Evolutionary conservation across 352 stramenopile species (phyloP).

Genomic region (Poterioochromonas sp.): DNA sequence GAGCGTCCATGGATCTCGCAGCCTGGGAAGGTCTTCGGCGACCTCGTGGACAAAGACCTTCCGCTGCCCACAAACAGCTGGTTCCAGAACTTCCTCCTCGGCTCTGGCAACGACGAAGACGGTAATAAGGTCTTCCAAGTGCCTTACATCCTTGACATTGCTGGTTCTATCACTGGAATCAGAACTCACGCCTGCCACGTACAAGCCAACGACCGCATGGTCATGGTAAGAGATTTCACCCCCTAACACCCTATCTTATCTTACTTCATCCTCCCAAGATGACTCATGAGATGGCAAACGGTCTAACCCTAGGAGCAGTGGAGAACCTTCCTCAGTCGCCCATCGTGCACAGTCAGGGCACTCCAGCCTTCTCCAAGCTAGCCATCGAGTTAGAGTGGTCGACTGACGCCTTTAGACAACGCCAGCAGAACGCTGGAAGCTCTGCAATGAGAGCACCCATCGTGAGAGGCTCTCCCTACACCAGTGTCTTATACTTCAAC

Average conservation of each 20-base stretch:
- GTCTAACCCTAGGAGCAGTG: conserved; percentile 32
- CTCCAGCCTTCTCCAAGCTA: conserved; percentile 37
- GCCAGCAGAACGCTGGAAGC: neutral
- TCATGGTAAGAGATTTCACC: conserved; percentile 37
- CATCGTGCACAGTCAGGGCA: conserved; percentile 33
- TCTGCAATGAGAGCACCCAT: conserved; percentile 40
- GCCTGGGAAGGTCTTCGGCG: conserved; percentile 12
- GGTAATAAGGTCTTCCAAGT: conserved; percentile 36
- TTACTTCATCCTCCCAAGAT: conserved; percentile 37
- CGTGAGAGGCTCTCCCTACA: conserved; percentile 43
- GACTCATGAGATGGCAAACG: conserved; percentile 33
- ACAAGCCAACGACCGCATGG: conserved; percentile 29
- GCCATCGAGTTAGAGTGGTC: conserved; percentile 41
- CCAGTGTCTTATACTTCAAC: conserved; percentile 43
- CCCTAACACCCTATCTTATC: neutral
- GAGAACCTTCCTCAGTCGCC: conserved; percentile 38
- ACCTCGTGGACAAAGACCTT: neutral
- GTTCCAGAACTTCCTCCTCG: conserved; percentile 33
- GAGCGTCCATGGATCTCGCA: neutral
- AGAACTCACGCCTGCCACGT: conserved; percentile 39
- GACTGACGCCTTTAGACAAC: neutral
- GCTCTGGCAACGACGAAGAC: neutral
- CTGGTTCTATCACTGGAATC: conserved; percentile 38
- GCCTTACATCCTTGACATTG: conserved; percentile 36
- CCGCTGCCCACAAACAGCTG: conserved; percentile 33